Conservation (phyloP, 179 eudicot genomes). For the Amaranthus tricolor region DNA sequence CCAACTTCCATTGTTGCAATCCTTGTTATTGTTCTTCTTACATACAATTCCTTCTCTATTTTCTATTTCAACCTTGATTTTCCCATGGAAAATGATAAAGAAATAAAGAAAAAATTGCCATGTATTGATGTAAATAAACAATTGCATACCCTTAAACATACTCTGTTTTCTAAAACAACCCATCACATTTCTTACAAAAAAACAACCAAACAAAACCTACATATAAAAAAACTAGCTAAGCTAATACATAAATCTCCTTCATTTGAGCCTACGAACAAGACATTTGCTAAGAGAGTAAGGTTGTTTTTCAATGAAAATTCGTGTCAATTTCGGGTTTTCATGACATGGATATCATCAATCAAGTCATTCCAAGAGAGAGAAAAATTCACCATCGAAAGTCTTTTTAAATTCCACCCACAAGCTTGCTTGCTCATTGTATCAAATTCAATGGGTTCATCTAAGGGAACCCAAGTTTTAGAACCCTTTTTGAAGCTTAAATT, state of each 20-base stretch:
- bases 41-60: constrained; percentile 45
- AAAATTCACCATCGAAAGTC: constrained; percentile 50
- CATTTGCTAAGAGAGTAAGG: constrained; percentile 47
- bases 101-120: constrained; percentile 22
- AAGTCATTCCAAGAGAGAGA: constrained; percentile 64
- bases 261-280: constrained; percentile 11
- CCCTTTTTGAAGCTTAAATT: constrained; percentile 52
- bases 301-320: constrained; percentile 39
- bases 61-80: constrained; percentile 39
- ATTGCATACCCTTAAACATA: too few species aligned
- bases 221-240: constrained; percentile 16
- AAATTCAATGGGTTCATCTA: constrained; percentile 56
- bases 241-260: constrained; percentile 14
- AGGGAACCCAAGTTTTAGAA: constrained; percentile 43
- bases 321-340: constrained; percentile 62
- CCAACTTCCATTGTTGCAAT: constrained; percentile 39
- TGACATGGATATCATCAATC: constrained; percentile 89
- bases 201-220: constrained; percentile 12
- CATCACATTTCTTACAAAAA: constrained; percentile 14
- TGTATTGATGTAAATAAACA: constrained; percentile 7
- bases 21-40: constrained; percentile 42
- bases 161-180: constrained; percentile 13
- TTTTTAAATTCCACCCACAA: constrained; percentile 63
- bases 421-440: constrained; percentile 76
- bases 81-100: constrained; percentile 28